phyloP scores from a whole-genome alignment of 768 basidiomycete species.

The Antrodiella citrinella region DNA sequence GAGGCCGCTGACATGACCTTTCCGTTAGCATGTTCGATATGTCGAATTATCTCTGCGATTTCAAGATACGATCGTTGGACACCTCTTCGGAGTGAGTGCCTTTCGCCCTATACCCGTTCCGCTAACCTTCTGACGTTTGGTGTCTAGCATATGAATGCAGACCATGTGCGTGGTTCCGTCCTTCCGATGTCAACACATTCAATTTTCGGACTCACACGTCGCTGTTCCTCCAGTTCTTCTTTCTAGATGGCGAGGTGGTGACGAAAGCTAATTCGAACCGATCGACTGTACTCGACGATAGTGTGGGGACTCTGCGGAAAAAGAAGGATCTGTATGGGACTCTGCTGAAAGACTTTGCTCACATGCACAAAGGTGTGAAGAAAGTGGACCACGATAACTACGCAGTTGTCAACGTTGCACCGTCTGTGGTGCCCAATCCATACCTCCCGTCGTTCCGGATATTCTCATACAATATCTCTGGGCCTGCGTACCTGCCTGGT shows the following conservation, averaged over 20 bases:
- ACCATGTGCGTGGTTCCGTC: constrained; percentile 42
- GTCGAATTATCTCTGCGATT: constrained; percentile 69
- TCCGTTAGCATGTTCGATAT: constrained; percentile 51
- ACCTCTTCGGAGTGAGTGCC: constrained; percentile 67
- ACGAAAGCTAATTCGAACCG: background rate
- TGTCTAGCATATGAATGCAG: constrained; percentile 72
- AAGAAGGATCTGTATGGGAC: constrained; percentile 41
- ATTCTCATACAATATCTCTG: constrained; percentile 73
- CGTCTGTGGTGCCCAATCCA: constrained; percentile 81
- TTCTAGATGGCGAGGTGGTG: constrained; percentile 20
- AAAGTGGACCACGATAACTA: constrained; percentile 52
- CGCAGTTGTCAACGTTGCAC: constrained; percentile 70
- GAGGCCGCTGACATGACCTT: constrained; percentile 13
- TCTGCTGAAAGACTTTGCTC: constrained; percentile 57
- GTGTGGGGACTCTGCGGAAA: constrained; percentile 10
- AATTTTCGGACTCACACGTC: constrained; percentile 1
- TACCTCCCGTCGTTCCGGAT: constrained; percentile 77
- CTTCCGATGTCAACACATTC: background rate
- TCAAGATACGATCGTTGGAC: constrained; percentile 84
- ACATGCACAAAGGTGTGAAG: constrained; percentile 41
- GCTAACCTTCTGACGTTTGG: constrained; percentile 21
- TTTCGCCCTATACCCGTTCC: constrained; percentile 5
- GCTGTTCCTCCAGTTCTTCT: constrained; percentile 21
- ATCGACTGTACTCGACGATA: background rate
- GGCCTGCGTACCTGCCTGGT: constrained; percentile 24